Evolutionary conservation across 2,329 filamentous ascomycete species (phyloP).

Genomic region (Tolypocladium ophioglossoides): DNA sequence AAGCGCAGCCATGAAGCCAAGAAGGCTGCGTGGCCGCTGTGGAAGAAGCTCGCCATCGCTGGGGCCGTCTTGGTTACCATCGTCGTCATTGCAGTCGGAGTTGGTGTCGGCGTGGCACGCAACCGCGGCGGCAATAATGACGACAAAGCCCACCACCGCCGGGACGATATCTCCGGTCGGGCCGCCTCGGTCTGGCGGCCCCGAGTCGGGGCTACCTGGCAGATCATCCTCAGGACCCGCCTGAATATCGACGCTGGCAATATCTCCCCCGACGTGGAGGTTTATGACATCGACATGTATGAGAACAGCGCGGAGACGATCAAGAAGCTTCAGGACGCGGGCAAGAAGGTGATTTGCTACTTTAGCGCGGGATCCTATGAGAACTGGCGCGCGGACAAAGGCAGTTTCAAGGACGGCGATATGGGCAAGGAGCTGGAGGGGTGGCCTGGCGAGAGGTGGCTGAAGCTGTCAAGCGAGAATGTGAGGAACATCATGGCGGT

Average conservation of each 20-base stretch:
- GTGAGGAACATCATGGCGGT: conserved; percentile 55
- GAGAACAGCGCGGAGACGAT: conserved; percentile 35
- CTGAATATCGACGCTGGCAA: conserved; percentile 21
- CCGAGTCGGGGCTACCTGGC: conserved; percentile 41
- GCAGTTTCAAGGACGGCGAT: conserved; percentile 42
- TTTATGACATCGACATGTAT: conserved; percentile 42
- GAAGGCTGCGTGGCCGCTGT: too few relatives aligned
- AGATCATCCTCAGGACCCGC: conserved; percentile 44
- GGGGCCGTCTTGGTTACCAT: conserved; percentile 13
- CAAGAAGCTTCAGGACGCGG: conserved; percentile 44
- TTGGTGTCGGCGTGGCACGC: conserved; percentile 41
- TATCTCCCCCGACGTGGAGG: conserved; percentile 35
- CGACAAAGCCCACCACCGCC: conserved; percentile 16
- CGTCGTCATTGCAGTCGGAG: conserved; percentile 34
- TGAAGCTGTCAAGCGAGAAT: conserved; percentile 44
- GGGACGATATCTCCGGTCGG: conserved; percentile 10
- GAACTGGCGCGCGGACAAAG: conserved; percentile 46
- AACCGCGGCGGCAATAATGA: conserved; percentile 8
- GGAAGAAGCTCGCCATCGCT: conserved; percentile 16
- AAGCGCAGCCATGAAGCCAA: too few relatives aligned
- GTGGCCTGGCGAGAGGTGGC: conserved; percentile 59
- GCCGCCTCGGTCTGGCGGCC: conserved; percentile 41
- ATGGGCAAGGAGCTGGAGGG: conserved; percentile 47
- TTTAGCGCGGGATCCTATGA: conserved; percentile 65
- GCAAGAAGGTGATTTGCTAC: conserved; percentile 61